Base-by-base conservation (phyloP, 441 rosid genomes). In the Francoa sonchifolia region DNA sequence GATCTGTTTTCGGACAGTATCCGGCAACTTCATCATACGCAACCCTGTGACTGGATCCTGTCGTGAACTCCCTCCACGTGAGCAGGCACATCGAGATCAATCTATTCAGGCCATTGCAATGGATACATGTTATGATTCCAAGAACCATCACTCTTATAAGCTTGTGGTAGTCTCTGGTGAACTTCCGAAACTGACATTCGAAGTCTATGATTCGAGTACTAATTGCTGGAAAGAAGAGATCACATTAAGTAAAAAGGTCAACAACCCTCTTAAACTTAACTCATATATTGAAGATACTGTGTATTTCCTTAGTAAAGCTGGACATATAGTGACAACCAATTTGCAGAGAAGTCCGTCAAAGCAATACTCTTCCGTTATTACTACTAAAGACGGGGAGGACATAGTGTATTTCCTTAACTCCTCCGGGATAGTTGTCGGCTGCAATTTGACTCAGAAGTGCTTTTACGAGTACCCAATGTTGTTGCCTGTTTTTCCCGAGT, bases 261-360 rank as follows among this genome's bases (percentile, higher is more conserved):
- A 67, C 16, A 62, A 63, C 42, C 54, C 62, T n/a, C 21, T 13
- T 5, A 65, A 61, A 49, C 32, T 38, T 5, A 68, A 69, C 26
- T 61, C 45, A 1, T 53, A 33, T 12, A 58, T 57, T 7, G 67
- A 63, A 2, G 62, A 51, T 47, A 71, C 82, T 3, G 67, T 87
- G 5, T 87, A 87, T 68, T 87, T 76, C 67, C 86, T 87, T 6
- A 80, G 93, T 33, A 83, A 66, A 25, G 68, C 80, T 4, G 97
- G 97, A 36, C 74, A 74, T 16, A 82, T 80, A 2, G 79, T 87
- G 33, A 66, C 74, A 2, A 76, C 92, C 0, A 71, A 67, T 39
- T 76, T 80, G 64, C 82, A 72, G 49, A 69, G 94, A 63, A 87
- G 82, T 35, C 94, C 97, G 5, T 72, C 86, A 0, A 87, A 87